Base-by-base conservation (phyloP, 2,329 filamentous ascomycete genomes). In the Ascochyta viciae-villosae region DNA sequence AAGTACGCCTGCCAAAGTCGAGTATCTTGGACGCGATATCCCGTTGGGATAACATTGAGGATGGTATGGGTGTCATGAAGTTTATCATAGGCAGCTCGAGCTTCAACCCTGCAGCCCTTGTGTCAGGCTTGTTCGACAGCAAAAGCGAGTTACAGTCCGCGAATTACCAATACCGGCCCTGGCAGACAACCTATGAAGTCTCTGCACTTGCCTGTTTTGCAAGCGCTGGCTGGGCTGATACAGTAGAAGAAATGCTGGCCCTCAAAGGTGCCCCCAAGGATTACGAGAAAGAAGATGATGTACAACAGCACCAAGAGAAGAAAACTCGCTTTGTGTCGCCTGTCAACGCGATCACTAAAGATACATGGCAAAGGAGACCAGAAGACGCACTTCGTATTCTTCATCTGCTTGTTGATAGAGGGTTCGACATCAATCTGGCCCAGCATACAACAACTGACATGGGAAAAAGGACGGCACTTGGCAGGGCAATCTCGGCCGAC, bases 381-480 rank as follows among this genome's bases (percentile, higher is more conserved):
- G 54, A 62, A 41, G 63, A 65, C n/a, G 63, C 63, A 26, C 48
- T 65, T 8, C 63, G 63, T 8, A 65, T 65, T 29, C 57, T 65
- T 31, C 54, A 51, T 22, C 38, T 62, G 2, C 50, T 65, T 2
- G 47, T 59, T 2, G 63, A 62, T 16, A 45, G 55, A 45, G 57
- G 53, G 16, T 65, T 65, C 24, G 41, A 61, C 31, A 29, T 58
- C 6, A 39, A 57, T 19, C 53, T 62, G 1, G 44, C 46, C 26
- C 63, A 65, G 48, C 61, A 59, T 15, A 62, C 63, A 16, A 57
- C 58, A 1, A 59, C 58, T 8, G 63, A 65, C 22, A 19, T 43
- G n/a, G 63, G 63, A 1, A 19, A 46, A 19, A 57, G 63, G 6
- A 64, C 63, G 4, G 50, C 61, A 5, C 55, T 64, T 1, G 54